Evolutionary conservation across 768 basidiomycete genomes (phyloP).

Genomic region (Rubroboletus satanas): DNA sequence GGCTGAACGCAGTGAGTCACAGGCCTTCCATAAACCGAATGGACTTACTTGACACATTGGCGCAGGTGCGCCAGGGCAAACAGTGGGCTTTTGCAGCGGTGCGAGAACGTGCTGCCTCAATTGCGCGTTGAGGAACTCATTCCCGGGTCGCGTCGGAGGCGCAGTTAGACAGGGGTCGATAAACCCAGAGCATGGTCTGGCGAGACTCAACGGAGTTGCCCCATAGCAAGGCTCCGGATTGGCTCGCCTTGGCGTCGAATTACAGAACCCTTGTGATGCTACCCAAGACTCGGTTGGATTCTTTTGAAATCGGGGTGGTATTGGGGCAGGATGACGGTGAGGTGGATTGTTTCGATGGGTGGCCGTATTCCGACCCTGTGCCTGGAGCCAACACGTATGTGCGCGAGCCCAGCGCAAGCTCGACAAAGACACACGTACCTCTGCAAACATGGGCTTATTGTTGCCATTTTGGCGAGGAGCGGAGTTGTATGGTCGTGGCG

Average conservation of each 20-base stretch:
- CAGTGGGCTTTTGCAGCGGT: not conserved
- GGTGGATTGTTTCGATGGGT: not conserved
- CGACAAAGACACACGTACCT: slow-evolving; percentile 2
- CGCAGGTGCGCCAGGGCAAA: not conserved
- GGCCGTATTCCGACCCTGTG: not conserved
- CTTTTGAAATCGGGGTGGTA: slow-evolving; percentile 8
- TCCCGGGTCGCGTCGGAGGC: not conserved
- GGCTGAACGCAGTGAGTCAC: slow-evolving; percentile 7
- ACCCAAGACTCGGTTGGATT: not conserved
- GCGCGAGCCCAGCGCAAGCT: not conserved
- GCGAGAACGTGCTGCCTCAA: not conserved
- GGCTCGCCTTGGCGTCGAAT: slow-evolving; percentile 8
- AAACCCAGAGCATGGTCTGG: slow-evolving; percentile 1
- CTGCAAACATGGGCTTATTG: not conserved
- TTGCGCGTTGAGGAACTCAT: not conserved
- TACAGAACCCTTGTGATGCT: not conserved
- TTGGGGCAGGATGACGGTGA: not conserved
- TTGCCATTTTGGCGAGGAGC: not conserved
- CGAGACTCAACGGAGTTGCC: not conserved
- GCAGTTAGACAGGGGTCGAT: slow-evolving; percentile 1
- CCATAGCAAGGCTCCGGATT: not conserved
- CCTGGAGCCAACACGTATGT: not conserved
- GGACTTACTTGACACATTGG: slow-evolving; percentile 1
- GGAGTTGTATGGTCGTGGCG: not conserved
- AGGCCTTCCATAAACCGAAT: not conserved